phyloP scores from a whole-genome alignment of 352 stramenopile species.

The Phytophthora litchii region DNA sequence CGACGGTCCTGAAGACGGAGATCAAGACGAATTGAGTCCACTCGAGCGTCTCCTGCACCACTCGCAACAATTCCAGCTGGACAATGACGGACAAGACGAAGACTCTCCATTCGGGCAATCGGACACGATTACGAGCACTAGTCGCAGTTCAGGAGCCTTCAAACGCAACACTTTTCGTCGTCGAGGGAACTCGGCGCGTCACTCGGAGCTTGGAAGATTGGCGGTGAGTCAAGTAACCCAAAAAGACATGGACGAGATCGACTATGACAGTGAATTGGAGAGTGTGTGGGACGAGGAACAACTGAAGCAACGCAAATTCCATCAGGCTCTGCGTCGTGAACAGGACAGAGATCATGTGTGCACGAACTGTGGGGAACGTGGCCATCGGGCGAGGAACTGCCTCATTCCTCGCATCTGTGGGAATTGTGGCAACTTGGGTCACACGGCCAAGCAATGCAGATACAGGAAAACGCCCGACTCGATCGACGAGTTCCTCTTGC shows the following conservation, averaged over 20 bases:
- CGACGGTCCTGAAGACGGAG: constrained; percentile 13
- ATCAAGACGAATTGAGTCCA: constrained; percentile 49
- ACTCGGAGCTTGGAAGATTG: constrained; percentile 19
- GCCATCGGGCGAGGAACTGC: constrained; percentile 72
- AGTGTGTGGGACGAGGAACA: constrained; percentile 41
- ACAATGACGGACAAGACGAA: constrained; percentile 23
- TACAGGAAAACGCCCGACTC: constrained; percentile 31
- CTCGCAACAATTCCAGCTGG: constrained; percentile 63
- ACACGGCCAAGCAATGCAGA: constrained; percentile 56
- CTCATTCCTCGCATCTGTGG: constrained; percentile 78
- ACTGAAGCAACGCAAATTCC: constrained; percentile 63
- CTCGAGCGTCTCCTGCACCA: constrained; percentile 74
- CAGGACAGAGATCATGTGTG: constrained; percentile 70
- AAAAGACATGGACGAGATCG: constrained; percentile 53
- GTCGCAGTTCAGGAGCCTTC: not conserved
- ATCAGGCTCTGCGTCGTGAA: constrained; percentile 63
- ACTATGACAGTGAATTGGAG: constrained; percentile 79
- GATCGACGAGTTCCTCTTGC: constrained; percentile 38
- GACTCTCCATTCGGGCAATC: constrained; percentile 10
- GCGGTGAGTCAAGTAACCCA: constrained; percentile 19
- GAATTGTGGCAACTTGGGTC: constrained; percentile 77
- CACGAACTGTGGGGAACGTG: constrained; percentile 76
- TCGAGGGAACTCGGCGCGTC: constrained; percentile 7
- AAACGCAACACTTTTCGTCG: constrained; percentile 24
- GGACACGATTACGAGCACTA: not conserved